A percentile compares a stretch with the other conserved stretches of the same genome.
Evolutionary conservation across 1,284 basidiomycete genomes (phyloP).

Genomic region (Marasmius oreades): DNA sequence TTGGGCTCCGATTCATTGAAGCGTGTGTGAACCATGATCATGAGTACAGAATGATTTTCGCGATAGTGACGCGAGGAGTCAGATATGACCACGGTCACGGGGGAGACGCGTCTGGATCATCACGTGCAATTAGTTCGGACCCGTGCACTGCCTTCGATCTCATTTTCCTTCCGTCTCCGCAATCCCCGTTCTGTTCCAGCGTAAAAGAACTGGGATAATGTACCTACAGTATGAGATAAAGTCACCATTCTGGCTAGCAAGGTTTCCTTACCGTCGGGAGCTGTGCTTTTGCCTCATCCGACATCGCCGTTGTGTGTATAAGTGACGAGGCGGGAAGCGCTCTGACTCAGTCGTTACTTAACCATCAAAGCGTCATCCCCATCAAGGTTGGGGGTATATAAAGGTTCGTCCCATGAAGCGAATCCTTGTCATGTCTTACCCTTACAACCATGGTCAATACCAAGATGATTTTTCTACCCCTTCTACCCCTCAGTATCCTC

Average conservation of each 20-base stretch:
- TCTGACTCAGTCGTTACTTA: neutral
- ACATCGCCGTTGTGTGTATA: neutral
- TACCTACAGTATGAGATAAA: no score
- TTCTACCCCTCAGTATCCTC: slow-evolving; percentile 3
- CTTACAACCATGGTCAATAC: neutral
- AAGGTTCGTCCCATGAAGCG: neutral
- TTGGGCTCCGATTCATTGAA: slow-evolving; percentile 66
- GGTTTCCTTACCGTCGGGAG: neutral
- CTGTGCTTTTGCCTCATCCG: neutral
- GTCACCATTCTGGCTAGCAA: no score
- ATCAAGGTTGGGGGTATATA: neutral
- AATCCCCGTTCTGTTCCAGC: no score
- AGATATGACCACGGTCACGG: neutral
- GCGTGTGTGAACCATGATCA: slow-evolving; percentile 64
- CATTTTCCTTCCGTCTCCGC: no score
- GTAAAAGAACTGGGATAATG: no score
- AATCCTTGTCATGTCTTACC: slow-evolving; percentile 2
- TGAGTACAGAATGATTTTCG: neutral
- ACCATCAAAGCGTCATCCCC: neutral
- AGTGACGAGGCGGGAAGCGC: neutral
- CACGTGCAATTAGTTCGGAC: no score
- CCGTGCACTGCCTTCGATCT: no score
- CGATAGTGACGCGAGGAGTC: neutral
- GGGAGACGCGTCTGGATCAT: no score
- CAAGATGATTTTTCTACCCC: slow-evolving; percentile 2